A percentile compares a stretch with the other conserved stretches of the same genome.
Conservation (phyloP, 2,329 filamentous ascomycete species). For the Alternaria ethzedia region DNA sequence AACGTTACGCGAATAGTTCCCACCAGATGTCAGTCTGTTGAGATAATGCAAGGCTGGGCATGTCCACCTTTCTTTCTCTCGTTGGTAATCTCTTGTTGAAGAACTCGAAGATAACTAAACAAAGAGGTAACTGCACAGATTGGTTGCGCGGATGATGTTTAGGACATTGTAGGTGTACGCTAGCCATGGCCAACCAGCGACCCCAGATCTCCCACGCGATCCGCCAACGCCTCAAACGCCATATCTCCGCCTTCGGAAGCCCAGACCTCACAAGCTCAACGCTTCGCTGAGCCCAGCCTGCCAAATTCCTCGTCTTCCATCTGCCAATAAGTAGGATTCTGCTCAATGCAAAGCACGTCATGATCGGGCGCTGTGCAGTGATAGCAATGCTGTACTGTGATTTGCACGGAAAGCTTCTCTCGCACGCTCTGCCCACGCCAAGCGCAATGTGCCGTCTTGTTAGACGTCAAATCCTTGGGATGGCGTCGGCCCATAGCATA, state of each 20-base stretch:
- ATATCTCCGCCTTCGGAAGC: constrained; percentile 23
- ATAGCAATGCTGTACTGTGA: constrained; percentile 20
- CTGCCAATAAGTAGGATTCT: constrained; percentile 18
- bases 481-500: constrained; percentile 20
- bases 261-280: constrained; percentile 41
- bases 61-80: not conserved
- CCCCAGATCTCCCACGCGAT: constrained; percentile 1
- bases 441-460: constrained; percentile 21
- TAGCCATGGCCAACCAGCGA: constrained; percentile 7
- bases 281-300: constrained; percentile 25
- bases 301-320: constrained; percentile 26
- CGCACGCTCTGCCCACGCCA: constrained; percentile 27
- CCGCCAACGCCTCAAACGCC: constrained; percentile 12
- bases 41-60: not conserved
- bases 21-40: not conserved
- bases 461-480: constrained; percentile 18
- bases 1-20: not conserved
- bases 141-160: not conserved
- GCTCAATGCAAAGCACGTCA: constrained; percentile 27
- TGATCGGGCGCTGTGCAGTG: constrained; percentile 20
- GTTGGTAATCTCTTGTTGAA: not conserved
- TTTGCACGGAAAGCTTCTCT: constrained; percentile 20
- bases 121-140: not conserved
- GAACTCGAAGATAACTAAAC: not conserved
- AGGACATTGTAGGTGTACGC: not conserved